These are phyloP conservation scores for Colletotrichum gigasporum DNA, from an alignment of 2,329 filamentous ascomycete genomes.

Conservation along the genomic window DNA sequence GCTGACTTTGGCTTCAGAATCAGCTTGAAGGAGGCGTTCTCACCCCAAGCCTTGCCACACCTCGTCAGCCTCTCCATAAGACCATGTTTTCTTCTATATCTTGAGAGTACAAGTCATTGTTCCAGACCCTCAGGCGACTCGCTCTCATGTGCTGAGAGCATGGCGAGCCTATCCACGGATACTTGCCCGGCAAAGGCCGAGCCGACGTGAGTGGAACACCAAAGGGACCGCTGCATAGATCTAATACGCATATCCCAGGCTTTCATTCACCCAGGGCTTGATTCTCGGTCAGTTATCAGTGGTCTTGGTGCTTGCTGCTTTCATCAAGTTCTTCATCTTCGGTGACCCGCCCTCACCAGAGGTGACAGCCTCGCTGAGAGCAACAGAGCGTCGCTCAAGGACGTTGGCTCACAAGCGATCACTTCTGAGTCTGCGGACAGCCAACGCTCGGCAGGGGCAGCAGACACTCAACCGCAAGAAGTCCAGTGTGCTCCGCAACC, in stretches of 20 bases:
- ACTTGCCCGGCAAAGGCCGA: constrained; percentile 44
- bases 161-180: constrained; percentile 34
- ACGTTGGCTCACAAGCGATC: constrained; percentile 82
- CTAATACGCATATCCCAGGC: constrained; percentile 52
- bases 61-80: too few relatives aligned
- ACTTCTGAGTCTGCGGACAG: constrained; percentile 68
- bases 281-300: constrained; percentile 94
- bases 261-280: constrained; percentile 94
- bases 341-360: constrained; percentile 90
- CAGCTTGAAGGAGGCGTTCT: too few relatives aligned
- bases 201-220: constrained; percentile 21
- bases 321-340: constrained; percentile 99
- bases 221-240: not conserved
- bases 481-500: constrained; percentile 77
- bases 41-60: too few relatives aligned
- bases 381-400: constrained; percentile 76
- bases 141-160: not conserved
- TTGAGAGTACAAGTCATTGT: too few relatives aligned
- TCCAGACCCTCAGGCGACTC: not conserved
- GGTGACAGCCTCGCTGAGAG: constrained; percentile 78
- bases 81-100: too few relatives aligned
- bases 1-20: too few relatives aligned
- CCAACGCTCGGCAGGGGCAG: constrained; percentile 49
- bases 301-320: constrained; percentile 88
- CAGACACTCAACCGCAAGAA: constrained; percentile 69